A percentile compares a stretch with the other conserved stretches of the same genome.
phyloP scores from a whole-genome alignment of 2,329 filamentous ascomycete genomes.

The Aureobasidium sp. region DNA sequence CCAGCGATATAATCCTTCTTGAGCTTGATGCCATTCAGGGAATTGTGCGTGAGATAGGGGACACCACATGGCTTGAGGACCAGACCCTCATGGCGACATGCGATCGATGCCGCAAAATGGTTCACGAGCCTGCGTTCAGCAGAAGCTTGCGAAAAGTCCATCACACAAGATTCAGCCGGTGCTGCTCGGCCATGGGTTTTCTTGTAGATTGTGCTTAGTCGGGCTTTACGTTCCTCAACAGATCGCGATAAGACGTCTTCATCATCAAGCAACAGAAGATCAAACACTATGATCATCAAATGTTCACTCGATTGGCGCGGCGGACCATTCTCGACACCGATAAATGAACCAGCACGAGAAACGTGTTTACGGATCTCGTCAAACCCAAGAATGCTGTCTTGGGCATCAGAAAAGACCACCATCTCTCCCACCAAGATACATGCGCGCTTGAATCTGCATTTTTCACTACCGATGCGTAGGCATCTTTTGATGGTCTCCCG shows the following conservation, averaged over 20 bases:
- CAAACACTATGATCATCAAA: slow-evolving; percentile 55
- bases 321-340: slow-evolving; percentile 64
- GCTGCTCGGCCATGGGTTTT: slow-evolving; percentile 56
- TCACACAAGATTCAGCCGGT: slow-evolving; percentile 57
- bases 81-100: slow-evolving; percentile 64
- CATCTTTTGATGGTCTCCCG: slow-evolving; percentile 58
- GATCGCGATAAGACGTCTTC: slow-evolving; percentile 44
- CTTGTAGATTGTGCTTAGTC: slow-evolving; percentile 51
- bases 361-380: slow-evolving; percentile 79
- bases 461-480: slow-evolving; percentile 52
- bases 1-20: slow-evolving; percentile 79
- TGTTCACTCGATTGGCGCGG: slow-evolving; percentile 49
- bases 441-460: slow-evolving; percentile 52
- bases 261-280: slow-evolving; percentile 52
- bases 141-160: slow-evolving; percentile 55
- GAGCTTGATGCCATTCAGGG: slow-evolving; percentile 59
- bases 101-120: slow-evolving; percentile 61
- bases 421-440: slow-evolving; percentile 83
- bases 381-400: slow-evolving; percentile 63
- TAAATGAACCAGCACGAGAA: slow-evolving; percentile 59
- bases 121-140: slow-evolving; percentile 51
- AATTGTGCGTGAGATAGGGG: slow-evolving; percentile 57
- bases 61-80: slow-evolving; percentile 70
- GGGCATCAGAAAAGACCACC: slow-evolving; percentile 64
- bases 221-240: slow-evolving; percentile 53